Conservation (phyloP, 2,329 filamentous ascomycete species). For the Fusarium marasasianum region DNA sequence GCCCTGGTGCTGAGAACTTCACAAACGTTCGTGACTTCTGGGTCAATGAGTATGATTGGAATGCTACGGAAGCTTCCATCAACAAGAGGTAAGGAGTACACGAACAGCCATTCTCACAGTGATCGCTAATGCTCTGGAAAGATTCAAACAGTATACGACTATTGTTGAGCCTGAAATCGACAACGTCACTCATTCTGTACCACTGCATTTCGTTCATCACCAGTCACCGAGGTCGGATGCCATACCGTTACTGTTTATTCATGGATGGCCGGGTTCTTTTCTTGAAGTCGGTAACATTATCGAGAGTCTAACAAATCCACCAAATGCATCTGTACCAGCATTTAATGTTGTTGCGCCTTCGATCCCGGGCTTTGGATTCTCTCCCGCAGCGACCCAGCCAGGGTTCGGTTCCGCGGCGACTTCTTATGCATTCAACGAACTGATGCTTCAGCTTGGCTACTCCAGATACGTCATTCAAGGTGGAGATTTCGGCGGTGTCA, state of each 20-base stretch:
- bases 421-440: neutral
- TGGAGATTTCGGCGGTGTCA: neutral
- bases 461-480: neutral
- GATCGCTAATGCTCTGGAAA: fast-evolving
- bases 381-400: neutral
- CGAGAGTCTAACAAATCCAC: neutral
- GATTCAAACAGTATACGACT: neutral
- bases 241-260: neutral
- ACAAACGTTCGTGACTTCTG: neutral
- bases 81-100: neutral
- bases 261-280: neutral
- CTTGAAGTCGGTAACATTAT: neutral
- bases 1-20: neutral
- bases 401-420: neutral
- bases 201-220: neutral
- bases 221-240: fast-evolving
- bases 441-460: neutral
- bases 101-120: fast-evolving
- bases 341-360: conserved; percentile 1
- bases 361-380: neutral
- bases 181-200: neutral
- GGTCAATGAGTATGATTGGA: neutral
- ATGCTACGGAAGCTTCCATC: neutral
- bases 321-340: neutral
- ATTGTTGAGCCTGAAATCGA: neutral